phyloP scores from a whole-genome alignment of 179 eudicot genomes.

The Beta macrorhiza region DNA sequence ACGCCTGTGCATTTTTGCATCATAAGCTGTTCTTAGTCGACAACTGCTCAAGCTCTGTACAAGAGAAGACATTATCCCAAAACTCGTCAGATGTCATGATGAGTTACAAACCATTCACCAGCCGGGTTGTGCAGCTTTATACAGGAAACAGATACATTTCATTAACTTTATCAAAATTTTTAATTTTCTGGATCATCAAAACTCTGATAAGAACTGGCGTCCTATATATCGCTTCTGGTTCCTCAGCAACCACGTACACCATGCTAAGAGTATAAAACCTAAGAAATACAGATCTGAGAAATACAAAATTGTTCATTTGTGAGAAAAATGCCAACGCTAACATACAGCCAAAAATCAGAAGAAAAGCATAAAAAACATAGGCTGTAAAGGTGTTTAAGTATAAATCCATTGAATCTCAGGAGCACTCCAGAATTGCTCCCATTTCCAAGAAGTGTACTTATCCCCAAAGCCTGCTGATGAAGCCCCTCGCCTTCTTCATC shows the following conservation, averaged over 20 bases:
- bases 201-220: background rate
- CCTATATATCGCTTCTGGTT: slow-evolving; percentile 3
- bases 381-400: background rate
- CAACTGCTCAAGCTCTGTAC: background rate
- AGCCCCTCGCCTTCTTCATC: slow-evolving; percentile 81
- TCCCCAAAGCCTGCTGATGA: slow-evolving; percentile 73
- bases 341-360: background rate
- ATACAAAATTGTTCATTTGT: slow-evolving; percentile 19
- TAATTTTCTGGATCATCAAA: background rate
- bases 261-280: slow-evolving; percentile 11
- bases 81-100: too few relatives aligned
- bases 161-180: background rate
- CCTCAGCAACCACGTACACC: background rate
- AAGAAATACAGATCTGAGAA: background rate
- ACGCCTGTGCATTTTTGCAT: background rate
- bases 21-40: background rate
- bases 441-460: slow-evolving; percentile 24
- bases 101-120: background rate
- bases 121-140: background rate
- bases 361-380: background rate
- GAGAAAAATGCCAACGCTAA: background rate
- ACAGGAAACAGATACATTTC: background rate
- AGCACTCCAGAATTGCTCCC: background rate
- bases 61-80: too few relatives aligned
- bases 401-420: background rate